Evolutionary conservation across 2,329 filamentous ascomycete species (phyloP).

Genomic region (Diaporthe sp.): DNA sequence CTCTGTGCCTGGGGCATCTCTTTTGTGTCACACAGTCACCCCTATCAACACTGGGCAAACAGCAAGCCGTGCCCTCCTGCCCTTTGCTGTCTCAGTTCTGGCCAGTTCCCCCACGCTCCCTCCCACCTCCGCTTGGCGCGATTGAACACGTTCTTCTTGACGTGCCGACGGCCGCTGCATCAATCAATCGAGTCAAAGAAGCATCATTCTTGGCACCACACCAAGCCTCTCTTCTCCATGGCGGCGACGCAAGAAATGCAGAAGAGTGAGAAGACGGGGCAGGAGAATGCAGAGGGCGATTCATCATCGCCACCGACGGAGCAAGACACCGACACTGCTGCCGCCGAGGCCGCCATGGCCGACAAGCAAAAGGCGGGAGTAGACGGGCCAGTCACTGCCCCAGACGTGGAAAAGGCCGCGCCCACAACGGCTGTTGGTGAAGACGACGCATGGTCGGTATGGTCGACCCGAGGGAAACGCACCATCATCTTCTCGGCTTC

Average conservation of each 20-base stretch:
- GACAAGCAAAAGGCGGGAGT: background rate
- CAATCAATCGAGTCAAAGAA: background rate
- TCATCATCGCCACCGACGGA: background rate
- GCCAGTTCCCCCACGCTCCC: background rate
- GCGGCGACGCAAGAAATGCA: background rate
- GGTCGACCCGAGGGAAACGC: background rate
- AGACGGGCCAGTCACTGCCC: background rate
- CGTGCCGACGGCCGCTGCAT: background rate
- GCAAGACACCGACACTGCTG: background rate
- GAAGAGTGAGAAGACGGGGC: background rate
- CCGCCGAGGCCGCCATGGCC: background rate
- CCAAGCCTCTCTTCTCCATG: background rate
- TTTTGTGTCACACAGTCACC: background rate
- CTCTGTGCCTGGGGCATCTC: background rate
- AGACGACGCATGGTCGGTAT: background rate
- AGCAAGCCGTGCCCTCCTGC: background rate
- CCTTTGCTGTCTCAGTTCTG: background rate
- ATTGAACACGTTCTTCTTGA: background rate
- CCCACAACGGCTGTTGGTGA: background rate
- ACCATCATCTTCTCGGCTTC: conserved; percentile 43
- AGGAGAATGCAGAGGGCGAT: background rate
- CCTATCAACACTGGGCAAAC: background rate
- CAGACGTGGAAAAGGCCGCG: background rate
- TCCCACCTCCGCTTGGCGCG: background rate
- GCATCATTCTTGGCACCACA: background rate